Evolutionary conservation across 2,329 filamentous ascomycete genomes (phyloP), one percentile per base, ranked within the genome.

Genomic region (Cercospora zeina): DNA sequence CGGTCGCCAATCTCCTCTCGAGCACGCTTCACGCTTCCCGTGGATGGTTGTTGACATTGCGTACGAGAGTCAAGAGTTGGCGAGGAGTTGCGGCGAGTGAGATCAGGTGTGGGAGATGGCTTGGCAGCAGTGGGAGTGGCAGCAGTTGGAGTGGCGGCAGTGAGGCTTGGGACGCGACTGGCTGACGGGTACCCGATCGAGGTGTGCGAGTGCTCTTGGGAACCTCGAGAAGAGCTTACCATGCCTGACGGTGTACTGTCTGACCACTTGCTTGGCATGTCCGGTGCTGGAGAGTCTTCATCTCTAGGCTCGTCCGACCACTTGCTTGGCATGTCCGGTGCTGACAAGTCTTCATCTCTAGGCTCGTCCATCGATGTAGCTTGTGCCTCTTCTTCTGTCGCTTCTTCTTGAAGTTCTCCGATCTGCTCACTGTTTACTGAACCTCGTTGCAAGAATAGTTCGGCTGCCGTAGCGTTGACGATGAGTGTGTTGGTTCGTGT

Each of bases 111-210:
- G 58, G 58, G 47, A 49, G 24, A 30, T 36, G 27, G 30, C 33
- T 53, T 34, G 6, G 39, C 37, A 14, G 19, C 30, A 13, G 8
- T 3, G 21, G 14, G n/a, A 33, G n/a, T 39, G 51, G 33, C 33
- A 6, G 47, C 45, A 19, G 27, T 34, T 9, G 8, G 3, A n/a
- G 16, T 27, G 33, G 33, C 47, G 19, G 47, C 51, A 7, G 19
- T 39, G 10, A 60, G 47, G 21, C 66, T 63, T 13, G 58, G 53
- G 34, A 45, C 37, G n/a, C 36, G 57, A 16, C 30, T 5, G 7
- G 61, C 30, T 16, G 69, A 69, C n/a, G 67, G 68, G 36, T 66
- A 71, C 2, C 68, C 70, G 37, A 71, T 72, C 3, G 67, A 69
- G 19, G 56, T 59, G 36, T 54, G 58, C 8, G 55, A 57, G 10